phyloP scores from a whole-genome alignment of 306 rosid species.

The Lathyrus tuberosus region DNA sequence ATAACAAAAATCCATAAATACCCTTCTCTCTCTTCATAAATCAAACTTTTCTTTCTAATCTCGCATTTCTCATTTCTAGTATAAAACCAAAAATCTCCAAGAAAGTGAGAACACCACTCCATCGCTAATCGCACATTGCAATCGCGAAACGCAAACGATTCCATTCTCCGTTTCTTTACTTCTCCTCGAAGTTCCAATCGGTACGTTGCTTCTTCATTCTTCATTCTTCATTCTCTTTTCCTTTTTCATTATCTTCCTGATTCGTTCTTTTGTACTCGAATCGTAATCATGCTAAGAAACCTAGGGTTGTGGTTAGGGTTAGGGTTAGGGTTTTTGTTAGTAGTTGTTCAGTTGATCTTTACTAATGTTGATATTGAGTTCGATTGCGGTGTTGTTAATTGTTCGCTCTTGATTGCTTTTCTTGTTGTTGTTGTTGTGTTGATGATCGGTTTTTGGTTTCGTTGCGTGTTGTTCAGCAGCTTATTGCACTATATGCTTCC shows the following conservation, averaged over 20 bases:
- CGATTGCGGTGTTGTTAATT: constrained; percentile 16
- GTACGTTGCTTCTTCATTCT: constrained; percentile 49
- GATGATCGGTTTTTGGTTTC: constrained; percentile 50
- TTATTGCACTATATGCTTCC: constrained; percentile 96
- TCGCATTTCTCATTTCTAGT: neutral
- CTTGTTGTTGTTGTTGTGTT: constrained; percentile 40
- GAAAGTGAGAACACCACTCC: constrained; percentile 36
- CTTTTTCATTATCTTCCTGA: constrained; percentile 13
- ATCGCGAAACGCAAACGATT: neutral
- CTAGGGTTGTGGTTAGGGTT: constrained; percentile 71
- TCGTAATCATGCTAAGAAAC: constrained; percentile 22
- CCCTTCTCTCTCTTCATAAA: constrained; percentile 38
- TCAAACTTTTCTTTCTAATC: neutral
- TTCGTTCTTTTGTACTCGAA: constrained; percentile 19
- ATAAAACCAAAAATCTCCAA: constrained; percentile 11
- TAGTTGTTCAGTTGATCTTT: constrained; percentile 39
- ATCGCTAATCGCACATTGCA: too few relatives aligned
- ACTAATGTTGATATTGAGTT: neutral
- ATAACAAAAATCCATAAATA: constrained; percentile 53
- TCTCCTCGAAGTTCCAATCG: constrained; percentile 43
- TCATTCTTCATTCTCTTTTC: neutral
- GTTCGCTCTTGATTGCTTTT: constrained; percentile 35
- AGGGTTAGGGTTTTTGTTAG: constrained; percentile 54
- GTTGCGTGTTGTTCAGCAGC: constrained; percentile 63
- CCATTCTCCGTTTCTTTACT: neutral